A percentile compares a stretch with the other conserved stretches of the same genome.
Conservation (phyloP, 2,329 filamentous ascomycete species). For the Botryotinia calthae region DNA sequence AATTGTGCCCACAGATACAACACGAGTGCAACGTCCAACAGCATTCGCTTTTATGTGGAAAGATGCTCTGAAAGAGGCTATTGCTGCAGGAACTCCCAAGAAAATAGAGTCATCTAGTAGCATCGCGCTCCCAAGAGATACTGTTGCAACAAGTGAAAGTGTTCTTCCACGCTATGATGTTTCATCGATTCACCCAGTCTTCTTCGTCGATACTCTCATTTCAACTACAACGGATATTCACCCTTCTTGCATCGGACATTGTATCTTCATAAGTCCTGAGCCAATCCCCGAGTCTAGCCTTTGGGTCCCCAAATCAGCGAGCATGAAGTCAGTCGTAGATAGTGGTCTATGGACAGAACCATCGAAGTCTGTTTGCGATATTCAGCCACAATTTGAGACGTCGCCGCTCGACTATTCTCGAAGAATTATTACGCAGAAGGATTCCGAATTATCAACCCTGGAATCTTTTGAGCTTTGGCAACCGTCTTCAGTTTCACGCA, state of each 20-base stretch:
- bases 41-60: constrained; percentile 14
- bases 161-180: not conserved
- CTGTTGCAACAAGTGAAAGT: not conserved
- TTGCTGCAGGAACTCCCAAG: constrained; percentile 2
- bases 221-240: constrained; percentile 18
- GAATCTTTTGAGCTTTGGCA: constrained; percentile 13
- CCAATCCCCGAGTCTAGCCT: not conserved
- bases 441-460: not conserved
- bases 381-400: not conserved
- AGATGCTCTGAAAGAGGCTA: constrained; percentile 11
- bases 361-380: not conserved
- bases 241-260: constrained; percentile 25
- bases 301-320: not conserved
- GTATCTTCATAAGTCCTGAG: not conserved
- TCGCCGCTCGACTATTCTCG: not conserved
- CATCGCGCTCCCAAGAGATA: not conserved
- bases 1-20: constrained; percentile 22
- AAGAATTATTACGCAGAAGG: not conserved
- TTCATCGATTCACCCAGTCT: not conserved
- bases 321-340: not conserved
- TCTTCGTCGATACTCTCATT: constrained; percentile 19
- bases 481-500: too few species aligned
- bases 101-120: not conserved
- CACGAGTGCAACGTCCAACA: constrained; percentile 23
- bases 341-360: not conserved